Base-by-base conservation (phyloP, 306 rosid genomes). In the Acmispon strigosus region DNA sequence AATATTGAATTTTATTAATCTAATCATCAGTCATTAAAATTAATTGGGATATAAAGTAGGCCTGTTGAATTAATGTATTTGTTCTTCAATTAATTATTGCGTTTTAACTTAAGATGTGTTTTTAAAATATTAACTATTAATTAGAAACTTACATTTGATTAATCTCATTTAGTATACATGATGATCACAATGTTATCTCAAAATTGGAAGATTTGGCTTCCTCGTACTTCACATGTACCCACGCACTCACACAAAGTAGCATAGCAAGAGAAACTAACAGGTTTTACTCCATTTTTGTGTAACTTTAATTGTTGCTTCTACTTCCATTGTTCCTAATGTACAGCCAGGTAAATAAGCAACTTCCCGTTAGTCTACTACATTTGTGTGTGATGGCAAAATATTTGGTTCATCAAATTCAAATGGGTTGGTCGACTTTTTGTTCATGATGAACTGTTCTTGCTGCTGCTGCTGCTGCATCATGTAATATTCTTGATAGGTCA, bases 341-440 rank as follows among this genome's bases (percentile, higher is more conserved):
- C 20, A 61, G 2, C 29, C 55, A 74, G n/a, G 55, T 12, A 43
- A 54, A 9, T 42, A 4, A 43, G 7, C 48, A 57, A 15, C 11
- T 15, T 41, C 36, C 15, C 3, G 41, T n/a, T 8, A 41, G 7
- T 41, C 4, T 57, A 27, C 41, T 34, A 64, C 5, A 36, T n/a
- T 55, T 68, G 56, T 62, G 12, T 67, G 76, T 20, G 72, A 29
- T 0, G 71, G 66, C 56, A 76, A 68, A 45, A 29, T 20, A 27
- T 47, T 60, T 0, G 70, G 17, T 32, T 73, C 63, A 17, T 73
- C 80, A 22, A 82, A 63, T 6, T 73, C 80, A 34, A 82, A 77
- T 4, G 86, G 86, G 37, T 82, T 82, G 39, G 36, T 69, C 0
- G 75, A 37, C 48, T 62, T 73, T 36, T 77, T 66, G 10, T 44